A percentile compares a stretch with the other conserved stretches of the same genome.
These are phyloP conservation scores for Trichophyton simii DNA, from an alignment of 2,329 filamentous ascomycete species.

Conservation along the genomic window DNA sequence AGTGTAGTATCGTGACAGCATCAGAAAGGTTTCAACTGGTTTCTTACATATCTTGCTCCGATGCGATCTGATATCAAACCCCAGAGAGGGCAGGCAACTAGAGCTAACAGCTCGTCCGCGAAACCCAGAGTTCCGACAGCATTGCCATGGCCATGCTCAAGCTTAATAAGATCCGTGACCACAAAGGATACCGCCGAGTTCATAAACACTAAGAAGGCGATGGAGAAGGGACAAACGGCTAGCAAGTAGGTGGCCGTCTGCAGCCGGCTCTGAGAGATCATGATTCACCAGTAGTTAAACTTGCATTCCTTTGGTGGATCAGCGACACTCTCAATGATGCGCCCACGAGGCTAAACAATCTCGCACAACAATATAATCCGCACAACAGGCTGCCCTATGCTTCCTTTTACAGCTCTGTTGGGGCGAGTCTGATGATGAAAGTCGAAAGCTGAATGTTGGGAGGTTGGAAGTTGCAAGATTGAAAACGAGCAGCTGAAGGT, in stretches of 20 bases:
- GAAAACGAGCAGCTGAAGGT: not conserved
- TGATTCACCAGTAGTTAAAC: not conserved
- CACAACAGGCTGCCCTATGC: not conserved
- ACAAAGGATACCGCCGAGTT: conserved; percentile 54
- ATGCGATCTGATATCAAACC: conserved; percentile 39
- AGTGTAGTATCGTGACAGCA: not conserved
- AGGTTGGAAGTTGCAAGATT: not conserved
- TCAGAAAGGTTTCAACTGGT: not conserved
- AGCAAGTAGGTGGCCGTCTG: conserved; percentile 50
- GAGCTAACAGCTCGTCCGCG: conserved; percentile 37
- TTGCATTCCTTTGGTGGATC: not conserved
- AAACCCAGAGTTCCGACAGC: conserved; percentile 45
- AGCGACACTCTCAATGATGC: not conserved
- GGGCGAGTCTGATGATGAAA: not conserved
- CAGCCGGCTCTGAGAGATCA: conserved; percentile 45
- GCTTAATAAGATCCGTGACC: conserved; percentile 49
- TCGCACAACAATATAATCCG: not conserved
- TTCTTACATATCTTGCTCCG: conserved; percentile 35
- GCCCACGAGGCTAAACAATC: not conserved
- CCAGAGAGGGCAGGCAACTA: conserved; percentile 39
- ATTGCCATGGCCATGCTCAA: conserved; percentile 44
- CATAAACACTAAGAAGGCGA: conserved; percentile 53
- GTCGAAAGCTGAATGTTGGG: not conserved
- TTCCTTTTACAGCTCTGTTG: not conserved
- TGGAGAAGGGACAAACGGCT: conserved; percentile 52